Base-by-base conservation (phyloP, 768 basidiomycete genomes). In the Agrocybe pediades region DNA sequence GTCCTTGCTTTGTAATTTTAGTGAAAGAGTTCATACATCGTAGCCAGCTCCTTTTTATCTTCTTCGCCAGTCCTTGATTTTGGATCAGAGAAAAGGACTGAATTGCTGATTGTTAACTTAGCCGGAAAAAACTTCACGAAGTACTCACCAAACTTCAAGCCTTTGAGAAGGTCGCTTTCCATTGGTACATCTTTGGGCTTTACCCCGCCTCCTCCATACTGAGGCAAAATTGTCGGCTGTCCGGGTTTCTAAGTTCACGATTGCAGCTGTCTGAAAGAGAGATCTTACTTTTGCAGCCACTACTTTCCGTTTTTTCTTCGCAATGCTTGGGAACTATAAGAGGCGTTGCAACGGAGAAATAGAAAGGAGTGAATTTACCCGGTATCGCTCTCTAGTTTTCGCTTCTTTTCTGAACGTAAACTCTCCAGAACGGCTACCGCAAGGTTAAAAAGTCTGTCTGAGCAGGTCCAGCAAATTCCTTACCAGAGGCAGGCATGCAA, bases 61-160 rank as follows among this genome's bases (percentile, higher is more conserved):
- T 86, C 72, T 23, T 85, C 83, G 7, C 82, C 83, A 1, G 79
- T 86, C 59, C 71, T 79, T 19, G 81, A 91, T 67, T 84, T 87
- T 0, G 88, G 87, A 66, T 92, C 87, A 3, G 88, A 83, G 56
- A 85, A 78, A 3, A 92, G 86, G 67, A 90, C 90, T 92, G 5
- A 17, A 6, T 5, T 50, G 42, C 46, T 58, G 8, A 24, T 46
- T 19, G n/a, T 48, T 39, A 2, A 16, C 23, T 33, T 23, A 23
- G 16, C 15, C n/a, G 33, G 46, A 15, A 7, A 29, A 21, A 47
- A 21, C 51, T 23, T 19, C 6, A 11, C 24, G 19, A 17, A 21
- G 7, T 25, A 74, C 88, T 63, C 48, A 95, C 95, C 85, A 64
- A 98, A 96, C 49, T 78, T 89, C 71, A 87, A 77, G 21, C 80